Conservation (phyloP, 345 rosid genomes). For the Chamaenerion angustifolium region DNA sequence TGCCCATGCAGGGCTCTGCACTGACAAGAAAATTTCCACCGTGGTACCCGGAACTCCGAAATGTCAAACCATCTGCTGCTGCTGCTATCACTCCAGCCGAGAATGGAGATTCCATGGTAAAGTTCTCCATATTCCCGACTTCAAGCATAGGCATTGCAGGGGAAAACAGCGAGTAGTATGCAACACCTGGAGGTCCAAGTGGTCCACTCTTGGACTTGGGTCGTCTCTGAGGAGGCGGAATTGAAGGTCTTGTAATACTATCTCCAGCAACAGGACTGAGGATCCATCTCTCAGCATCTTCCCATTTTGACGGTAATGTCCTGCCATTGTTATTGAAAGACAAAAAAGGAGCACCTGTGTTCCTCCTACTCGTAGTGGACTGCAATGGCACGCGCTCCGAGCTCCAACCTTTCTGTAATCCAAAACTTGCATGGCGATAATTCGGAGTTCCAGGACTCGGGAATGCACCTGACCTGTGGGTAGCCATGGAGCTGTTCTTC, state of each 20-base stretch:
- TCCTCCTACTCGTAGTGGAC: constrained; percentile 43
- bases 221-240: constrained; percentile 37
- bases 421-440: constrained; percentile 34
- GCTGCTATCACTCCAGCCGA: constrained; percentile 53
- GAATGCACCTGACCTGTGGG: constrained; percentile 47
- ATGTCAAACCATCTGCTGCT: constrained; percentile 36
- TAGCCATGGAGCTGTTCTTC: constrained; percentile 34
- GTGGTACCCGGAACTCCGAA: constrained; percentile 21
- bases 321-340: constrained; percentile 54
- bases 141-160: constrained; percentile 61
- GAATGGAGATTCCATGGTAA: constrained; percentile 57
- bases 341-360: constrained; percentile 31
- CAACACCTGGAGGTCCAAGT: constrained; percentile 82
- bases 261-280: constrained; percentile 78
- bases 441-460: constrained; percentile 89
- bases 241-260: constrained; percentile 33
- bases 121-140: constrained; percentile 32
- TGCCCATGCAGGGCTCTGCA: constrained; percentile 51
- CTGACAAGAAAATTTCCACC: constrained; percentile 14
- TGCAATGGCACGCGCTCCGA: constrained; percentile 77
- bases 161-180: constrained; percentile 57
- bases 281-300: constrained; percentile 99
- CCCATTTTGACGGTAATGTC: constrained; percentile 95
- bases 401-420: constrained; percentile 94
- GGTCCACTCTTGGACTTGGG: constrained; percentile 99